A percentile compares a stretch with the other conserved stretches of the same genome.
Evolutionary conservation across 805 yeast species (phyloP).

Genomic region (Candida michaelii): DNA sequence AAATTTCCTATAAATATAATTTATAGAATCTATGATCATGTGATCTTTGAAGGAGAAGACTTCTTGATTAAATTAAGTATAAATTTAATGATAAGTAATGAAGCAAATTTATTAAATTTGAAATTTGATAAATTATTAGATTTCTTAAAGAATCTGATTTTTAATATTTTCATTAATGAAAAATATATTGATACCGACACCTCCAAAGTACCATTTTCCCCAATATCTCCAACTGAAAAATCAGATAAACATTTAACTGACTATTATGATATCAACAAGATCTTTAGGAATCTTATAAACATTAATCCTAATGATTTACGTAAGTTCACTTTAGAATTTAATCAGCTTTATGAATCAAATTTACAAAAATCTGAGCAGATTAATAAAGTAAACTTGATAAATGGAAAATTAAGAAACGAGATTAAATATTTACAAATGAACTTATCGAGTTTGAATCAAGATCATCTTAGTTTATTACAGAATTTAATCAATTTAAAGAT

Average conservation of each 20-base stretch:
- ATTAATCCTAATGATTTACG: conserved; percentile 72
- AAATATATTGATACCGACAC: conserved; percentile 12
- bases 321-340: conserved; percentile 72
- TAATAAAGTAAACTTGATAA: conserved; percentile 56
- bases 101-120: conserved; percentile 54
- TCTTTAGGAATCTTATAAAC: conserved; percentile 76
- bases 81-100: conserved; percentile 72
- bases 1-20: conserved; percentile 91
- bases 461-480: conserved; percentile 85
- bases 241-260: conserved; percentile 1
- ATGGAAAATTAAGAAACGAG: conserved; percentile 71
- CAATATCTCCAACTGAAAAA: not conserved
- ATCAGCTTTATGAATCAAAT: conserved; percentile 68
- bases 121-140: conserved; percentile 76
- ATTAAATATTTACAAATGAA: conserved; percentile 71
- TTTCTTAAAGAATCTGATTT: conserved; percentile 76
- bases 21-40: conserved; percentile 79
- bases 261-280: conserved; percentile 64
- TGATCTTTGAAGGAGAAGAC: conserved; percentile 89
- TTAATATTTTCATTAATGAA: conserved; percentile 60
- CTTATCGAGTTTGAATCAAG: conserved; percentile 68
- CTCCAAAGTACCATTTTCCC: not conserved
- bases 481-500: conserved; percentile 81
- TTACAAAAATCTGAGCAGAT: conserved; percentile 63
- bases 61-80: conserved; percentile 81